Conservation (phyloP, 139 green algal genomes). For the Chlamydomonas sp. region DNA sequence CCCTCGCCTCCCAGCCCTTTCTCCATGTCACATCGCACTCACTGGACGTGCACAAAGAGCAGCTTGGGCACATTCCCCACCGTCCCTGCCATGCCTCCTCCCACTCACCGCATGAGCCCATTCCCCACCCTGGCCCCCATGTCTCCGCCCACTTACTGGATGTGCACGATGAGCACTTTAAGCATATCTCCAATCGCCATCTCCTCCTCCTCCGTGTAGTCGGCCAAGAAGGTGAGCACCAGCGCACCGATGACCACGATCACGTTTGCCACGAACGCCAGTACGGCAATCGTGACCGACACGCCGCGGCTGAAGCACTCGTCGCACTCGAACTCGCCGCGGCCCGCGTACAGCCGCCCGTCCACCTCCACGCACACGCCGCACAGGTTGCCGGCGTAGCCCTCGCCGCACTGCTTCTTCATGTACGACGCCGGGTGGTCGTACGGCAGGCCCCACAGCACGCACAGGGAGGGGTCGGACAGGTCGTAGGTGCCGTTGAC, state of each 20-base stretch:
- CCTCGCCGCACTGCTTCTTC: conserved; percentile 29
- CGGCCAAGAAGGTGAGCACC: conserved; percentile 16
- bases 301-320: conserved; percentile 14
- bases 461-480: not conserved
- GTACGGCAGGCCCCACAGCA: conserved; percentile 35
- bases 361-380: conserved; percentile 16
- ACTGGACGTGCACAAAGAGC: too few relatives aligned
- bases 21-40: too few relatives aligned
- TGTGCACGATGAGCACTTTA: conserved; percentile 34
- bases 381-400: conserved; percentile 45
- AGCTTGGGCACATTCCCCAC: too few relatives aligned
- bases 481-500: not conserved
- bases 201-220: conserved; percentile 38
- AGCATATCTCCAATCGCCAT: conserved; percentile 1
- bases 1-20: too few relatives aligned
- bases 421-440: conserved; percentile 21
- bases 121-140: too few relatives aligned
- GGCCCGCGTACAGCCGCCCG: not conserved
- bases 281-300: not conserved
- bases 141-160: too few relatives aligned
- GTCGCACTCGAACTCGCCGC: conserved; percentile 18
- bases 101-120: too few relatives aligned
- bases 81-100: too few relatives aligned
- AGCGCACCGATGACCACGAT: not conserved
- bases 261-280: conserved; percentile 15